Conservation (phyloP, 192 early-diverging fungal genomes). For the Physocladia obscura region DNA sequence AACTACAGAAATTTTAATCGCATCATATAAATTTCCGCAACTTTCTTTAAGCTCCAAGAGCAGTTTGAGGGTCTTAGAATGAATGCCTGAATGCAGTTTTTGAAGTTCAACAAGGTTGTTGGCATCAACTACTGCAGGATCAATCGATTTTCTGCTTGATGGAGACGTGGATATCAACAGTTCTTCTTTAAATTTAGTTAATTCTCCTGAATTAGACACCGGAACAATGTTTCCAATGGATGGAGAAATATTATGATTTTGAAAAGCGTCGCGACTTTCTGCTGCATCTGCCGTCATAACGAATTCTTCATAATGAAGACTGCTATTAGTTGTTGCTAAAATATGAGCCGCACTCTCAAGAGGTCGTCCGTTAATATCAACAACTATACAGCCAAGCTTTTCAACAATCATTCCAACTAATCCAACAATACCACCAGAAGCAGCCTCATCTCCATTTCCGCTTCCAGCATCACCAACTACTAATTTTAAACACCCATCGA, state of each 20-base stretch:
- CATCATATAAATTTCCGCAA: neutral
- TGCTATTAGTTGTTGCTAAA: neutral
- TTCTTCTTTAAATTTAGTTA: too few species aligned
- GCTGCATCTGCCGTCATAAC: neutral
- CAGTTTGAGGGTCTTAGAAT: neutral
- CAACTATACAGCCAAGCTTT: neutral
- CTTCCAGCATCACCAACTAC: neutral
- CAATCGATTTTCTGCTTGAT: neutral
- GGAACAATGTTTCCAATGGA: neutral
- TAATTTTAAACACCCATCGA: neutral
- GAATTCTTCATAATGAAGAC: neutral
- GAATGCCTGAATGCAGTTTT: neutral
- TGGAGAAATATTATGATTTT: too few species aligned
- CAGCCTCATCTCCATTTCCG: neutral
- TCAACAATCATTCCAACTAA: neutral
- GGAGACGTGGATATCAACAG: too few species aligned
- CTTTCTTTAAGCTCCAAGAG: neutral
- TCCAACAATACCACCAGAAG: neutral
- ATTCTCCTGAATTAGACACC: too few species aligned
- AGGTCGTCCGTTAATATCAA: neutral
- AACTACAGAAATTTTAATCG: neutral
- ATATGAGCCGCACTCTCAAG: neutral
- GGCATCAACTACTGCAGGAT: neutral
- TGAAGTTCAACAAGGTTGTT: neutral
- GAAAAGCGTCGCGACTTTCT: neutral